Conservation (phyloP, 1,284 basidiomycete genomes). For the Pseudozyma pruni region DNA sequence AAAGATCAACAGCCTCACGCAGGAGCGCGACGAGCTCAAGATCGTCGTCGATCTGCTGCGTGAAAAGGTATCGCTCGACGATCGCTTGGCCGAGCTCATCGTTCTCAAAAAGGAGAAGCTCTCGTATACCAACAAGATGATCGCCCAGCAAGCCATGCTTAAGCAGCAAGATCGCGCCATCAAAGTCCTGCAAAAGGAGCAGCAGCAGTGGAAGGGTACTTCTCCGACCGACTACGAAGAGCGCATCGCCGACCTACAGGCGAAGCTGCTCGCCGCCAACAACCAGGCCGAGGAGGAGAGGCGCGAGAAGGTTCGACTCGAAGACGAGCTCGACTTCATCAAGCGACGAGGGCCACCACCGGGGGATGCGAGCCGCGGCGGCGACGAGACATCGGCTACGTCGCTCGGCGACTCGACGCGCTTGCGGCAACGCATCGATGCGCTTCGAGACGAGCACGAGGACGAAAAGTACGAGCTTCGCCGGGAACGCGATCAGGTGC, state of each 20-base stretch:
- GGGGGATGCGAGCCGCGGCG: slow-evolving; percentile 24
- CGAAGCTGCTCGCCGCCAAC: slow-evolving; percentile 39
- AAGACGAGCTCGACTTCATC: slow-evolving; percentile 57
- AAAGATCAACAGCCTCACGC: slow-evolving; percentile 61
- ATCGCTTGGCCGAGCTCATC: slow-evolving; percentile 59
- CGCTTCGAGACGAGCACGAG: slow-evolving; percentile 50
- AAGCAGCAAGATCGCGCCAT: slow-evolving; percentile 64
- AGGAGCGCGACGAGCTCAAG: slow-evolving; percentile 66
- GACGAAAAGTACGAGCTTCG: slow-evolving; percentile 54
- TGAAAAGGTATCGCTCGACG: slow-evolving; percentile 62
- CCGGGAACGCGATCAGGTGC: slow-evolving; percentile 45
- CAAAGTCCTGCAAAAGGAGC: slow-evolving; percentile 60
- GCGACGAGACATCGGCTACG: slow-evolving; percentile 33
- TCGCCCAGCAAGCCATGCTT: slow-evolving; percentile 58
- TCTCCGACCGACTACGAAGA: slow-evolving; percentile 34
- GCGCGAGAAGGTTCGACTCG: slow-evolving; percentile 32
- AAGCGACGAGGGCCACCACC: slow-evolving; percentile 40
- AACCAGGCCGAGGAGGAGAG: slow-evolving; percentile 42
- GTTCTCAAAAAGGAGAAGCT: slow-evolving; percentile 62
- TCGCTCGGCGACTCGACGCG: slow-evolving; percentile 38
- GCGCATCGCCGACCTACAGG: slow-evolving; percentile 43
- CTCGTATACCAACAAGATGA: slow-evolving; percentile 60
- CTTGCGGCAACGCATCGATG: slow-evolving; percentile 49
- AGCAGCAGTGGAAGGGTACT: slow-evolving; percentile 54
- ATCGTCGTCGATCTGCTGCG: slow-evolving; percentile 65